A percentile compares a stretch with the other conserved stretches of the same genome.
Conservation (phyloP, 495 filamentous ascomycete genomes). For the Neurospora sp. region DNA sequence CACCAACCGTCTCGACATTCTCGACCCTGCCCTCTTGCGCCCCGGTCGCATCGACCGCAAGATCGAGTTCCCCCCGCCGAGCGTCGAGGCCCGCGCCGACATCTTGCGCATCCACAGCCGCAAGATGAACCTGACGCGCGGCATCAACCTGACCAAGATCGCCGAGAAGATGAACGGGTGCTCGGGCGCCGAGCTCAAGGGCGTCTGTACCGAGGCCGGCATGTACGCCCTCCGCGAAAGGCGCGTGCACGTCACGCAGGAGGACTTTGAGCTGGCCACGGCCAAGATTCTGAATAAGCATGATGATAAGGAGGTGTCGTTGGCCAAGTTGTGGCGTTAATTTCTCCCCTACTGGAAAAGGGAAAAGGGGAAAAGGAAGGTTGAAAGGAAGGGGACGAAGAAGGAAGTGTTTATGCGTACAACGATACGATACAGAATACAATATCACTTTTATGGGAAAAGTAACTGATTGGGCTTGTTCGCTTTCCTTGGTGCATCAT, state of each 20-base stretch:
- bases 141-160: constrained; percentile 96
- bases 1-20: constrained; percentile 93
- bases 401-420: neutral
- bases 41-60: constrained; percentile 97
- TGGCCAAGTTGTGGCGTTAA: constrained; percentile 30
- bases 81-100: constrained; percentile 92
- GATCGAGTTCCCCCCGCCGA: constrained; percentile 98
- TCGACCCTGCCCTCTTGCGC: constrained; percentile 87
- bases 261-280: constrained; percentile 97
- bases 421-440: neutral
- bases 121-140: constrained; percentile 96
- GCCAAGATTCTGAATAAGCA: constrained; percentile 99
- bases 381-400: too few relatives aligned
- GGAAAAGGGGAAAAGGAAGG: neutral
- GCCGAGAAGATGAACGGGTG: constrained; percentile 99
- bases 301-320: constrained; percentile 81
- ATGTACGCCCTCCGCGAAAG: constrained; percentile 96
- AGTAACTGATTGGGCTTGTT: neutral
- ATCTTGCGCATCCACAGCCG: constrained; percentile 94
- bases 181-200: constrained; percentile 93
- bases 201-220: constrained; percentile 91
- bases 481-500: neutral
- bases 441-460: neutral
- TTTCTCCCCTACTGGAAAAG: neutral
- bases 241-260: constrained; percentile 95